Evolutionary conservation across 176 grass and related monocot genomes (phyloP).

Genomic region (Thalia dealbata): DNA sequence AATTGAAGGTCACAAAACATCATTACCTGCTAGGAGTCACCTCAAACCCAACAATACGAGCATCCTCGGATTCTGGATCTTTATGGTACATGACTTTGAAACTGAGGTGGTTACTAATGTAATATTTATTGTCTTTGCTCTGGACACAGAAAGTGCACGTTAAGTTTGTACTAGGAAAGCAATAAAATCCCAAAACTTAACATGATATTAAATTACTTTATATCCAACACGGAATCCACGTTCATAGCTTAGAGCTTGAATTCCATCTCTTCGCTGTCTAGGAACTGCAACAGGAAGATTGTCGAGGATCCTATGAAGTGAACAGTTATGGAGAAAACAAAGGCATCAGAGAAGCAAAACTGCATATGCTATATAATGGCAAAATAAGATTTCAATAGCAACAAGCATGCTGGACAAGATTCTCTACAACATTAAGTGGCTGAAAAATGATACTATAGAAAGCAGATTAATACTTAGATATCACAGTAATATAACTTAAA

Average conservation of each 20-base stretch:
- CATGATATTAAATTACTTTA: conserved; percentile 33
- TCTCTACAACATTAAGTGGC: background rate
- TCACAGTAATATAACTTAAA: background rate
- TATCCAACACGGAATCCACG: conserved; percentile 80
- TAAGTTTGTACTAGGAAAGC: conserved; percentile 16
- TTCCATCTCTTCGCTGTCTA: conserved; percentile 56
- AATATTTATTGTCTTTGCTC: conserved; percentile 71
- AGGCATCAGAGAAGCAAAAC: background rate
- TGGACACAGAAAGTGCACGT: conserved; percentile 27
- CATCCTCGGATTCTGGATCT: conserved; percentile 38
- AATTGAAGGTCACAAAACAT: conserved; percentile 17
- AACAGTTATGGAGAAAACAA: background rate
- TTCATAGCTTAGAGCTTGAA: conserved; percentile 46
- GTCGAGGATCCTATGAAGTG: conserved; percentile 53
- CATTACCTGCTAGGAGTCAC: conserved; percentile 65
- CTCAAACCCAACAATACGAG: conserved; percentile 80
- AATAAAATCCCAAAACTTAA: background rate
- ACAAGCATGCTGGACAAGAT: background rate
- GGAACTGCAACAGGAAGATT: conserved; percentile 74
- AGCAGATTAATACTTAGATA: background rate
- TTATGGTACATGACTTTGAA: conserved; percentile 73
- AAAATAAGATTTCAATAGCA: background rate
- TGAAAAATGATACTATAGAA: background rate
- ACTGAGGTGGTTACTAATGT: conserved; percentile 71
- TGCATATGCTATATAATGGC: background rate